These are phyloP conservation scores for Epichloe gansuensis DNA, from an alignment of 2,329 filamentous ascomycete species.

Conservation along the genomic window DNA sequence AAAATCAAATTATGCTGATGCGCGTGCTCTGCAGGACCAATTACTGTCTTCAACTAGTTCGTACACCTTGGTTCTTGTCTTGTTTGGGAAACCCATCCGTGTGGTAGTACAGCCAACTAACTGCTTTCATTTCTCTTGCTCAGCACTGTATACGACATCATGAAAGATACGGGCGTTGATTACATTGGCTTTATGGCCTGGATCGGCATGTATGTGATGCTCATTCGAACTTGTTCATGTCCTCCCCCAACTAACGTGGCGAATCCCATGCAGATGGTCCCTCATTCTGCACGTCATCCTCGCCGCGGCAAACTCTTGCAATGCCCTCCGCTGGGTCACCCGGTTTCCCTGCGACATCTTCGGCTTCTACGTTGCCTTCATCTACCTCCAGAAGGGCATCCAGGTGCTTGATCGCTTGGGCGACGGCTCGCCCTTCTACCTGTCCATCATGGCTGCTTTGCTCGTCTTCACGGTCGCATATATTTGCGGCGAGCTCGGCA, in stretches of 20 bases:
- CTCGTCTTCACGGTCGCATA: slow-evolving; percentile 70
- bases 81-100: background rate
- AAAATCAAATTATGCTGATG: background rate
- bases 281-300: slow-evolving; percentile 74
- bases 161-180: slow-evolving; percentile 61
- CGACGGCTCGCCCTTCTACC: slow-evolving; percentile 53
- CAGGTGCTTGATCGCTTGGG: slow-evolving; percentile 73
- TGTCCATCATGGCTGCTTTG: slow-evolving; percentile 63
- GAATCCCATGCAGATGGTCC: slow-evolving; percentile 49
- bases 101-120: too few relatives aligned
- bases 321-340: slow-evolving; percentile 78
- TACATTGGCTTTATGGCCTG: slow-evolving; percentile 87
- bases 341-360: slow-evolving; percentile 90
- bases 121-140: background rate
- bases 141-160: slow-evolving; percentile 79
- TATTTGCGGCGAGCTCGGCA: slow-evolving; percentile 57
- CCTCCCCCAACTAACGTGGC: too few relatives aligned
- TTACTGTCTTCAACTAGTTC: slow-evolving; percentile 84
- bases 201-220: slow-evolving; percentile 55
- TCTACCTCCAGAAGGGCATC: slow-evolving; percentile 84
- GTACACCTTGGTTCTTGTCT: slow-evolving; percentile 10
- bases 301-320: slow-evolving; percentile 75
- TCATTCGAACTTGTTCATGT: background rate
- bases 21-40: slow-evolving; percentile 44
- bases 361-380: slow-evolving; percentile 84